Percentiles rank a stretch among this genome's conserved stretches.
Evolutionary conservation across 305 asterid species (phyloP).

Genomic region (Fraxinus sp.): DNA sequence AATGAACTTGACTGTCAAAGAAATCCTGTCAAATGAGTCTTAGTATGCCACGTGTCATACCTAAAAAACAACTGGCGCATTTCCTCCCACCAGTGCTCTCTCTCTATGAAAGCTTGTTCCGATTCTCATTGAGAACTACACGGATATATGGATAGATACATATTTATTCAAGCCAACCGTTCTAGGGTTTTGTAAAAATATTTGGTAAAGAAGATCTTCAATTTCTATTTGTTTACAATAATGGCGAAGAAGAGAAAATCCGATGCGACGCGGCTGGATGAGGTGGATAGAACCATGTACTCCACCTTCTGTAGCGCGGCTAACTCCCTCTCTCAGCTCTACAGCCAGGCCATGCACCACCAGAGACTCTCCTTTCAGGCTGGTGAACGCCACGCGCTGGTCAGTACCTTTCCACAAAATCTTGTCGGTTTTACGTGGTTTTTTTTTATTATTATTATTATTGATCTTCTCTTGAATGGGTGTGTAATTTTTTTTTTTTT

Average conservation of each 20-base stretch:
- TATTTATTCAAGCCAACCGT: neutral
- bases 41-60: neutral
- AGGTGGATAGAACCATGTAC: slow-evolving; percentile 56
- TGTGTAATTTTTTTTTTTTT: neutral
- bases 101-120: slow-evolving; percentile 1
- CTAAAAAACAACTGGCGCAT: neutral
- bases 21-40: neutral
- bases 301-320: slow-evolving; percentile 50
- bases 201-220: neutral
- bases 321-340: slow-evolving; percentile 52
- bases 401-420: neutral
- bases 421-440: neutral
- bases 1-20: neutral
- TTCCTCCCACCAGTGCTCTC: neutral
- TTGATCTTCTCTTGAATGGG: neutral
- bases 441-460: no score
- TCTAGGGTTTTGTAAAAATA: neutral
- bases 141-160: neutral
- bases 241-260: slow-evolving; percentile 58
- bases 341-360: slow-evolving; percentile 54
- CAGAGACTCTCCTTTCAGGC: slow-evolving; percentile 53
- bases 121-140: neutral
- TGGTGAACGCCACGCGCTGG: slow-evolving; percentile 59
- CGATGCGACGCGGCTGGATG: slow-evolving; percentile 48
- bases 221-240: neutral